phyloP scores from a whole-genome alignment of 768 basidiomycete genomes.

The Podaxis pistillaris region DNA sequence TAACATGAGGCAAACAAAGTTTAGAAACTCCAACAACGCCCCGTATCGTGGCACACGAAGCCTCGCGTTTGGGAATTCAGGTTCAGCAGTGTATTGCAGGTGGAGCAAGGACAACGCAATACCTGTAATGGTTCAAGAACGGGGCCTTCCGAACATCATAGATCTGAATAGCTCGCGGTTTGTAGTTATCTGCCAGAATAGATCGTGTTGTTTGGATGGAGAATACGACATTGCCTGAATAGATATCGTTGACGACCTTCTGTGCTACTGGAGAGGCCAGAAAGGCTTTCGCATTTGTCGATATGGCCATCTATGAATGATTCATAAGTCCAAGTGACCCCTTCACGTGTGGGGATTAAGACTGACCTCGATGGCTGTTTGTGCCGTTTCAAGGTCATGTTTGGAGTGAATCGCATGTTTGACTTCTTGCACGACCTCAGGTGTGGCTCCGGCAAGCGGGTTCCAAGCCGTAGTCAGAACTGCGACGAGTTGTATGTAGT shows the following conservation, averaged over 20 bases:
- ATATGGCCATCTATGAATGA: constrained; percentile 74
- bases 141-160: constrained; percentile 68
- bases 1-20: constrained; percentile 65
- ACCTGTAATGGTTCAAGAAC: constrained; percentile 85
- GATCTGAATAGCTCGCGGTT: constrained; percentile 67
- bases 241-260: constrained; percentile 84
- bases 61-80: constrained; percentile 30
- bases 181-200: constrained; percentile 89
- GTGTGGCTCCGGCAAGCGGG: constrained; percentile 75
- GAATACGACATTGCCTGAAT: constrained; percentile 75
- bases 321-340: not conserved
- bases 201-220: constrained; percentile 62
- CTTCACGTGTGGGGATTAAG: not conserved
- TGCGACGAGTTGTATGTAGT: constrained; percentile 73
- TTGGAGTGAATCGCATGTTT: constrained; percentile 53
- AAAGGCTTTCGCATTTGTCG: constrained; percentile 81
- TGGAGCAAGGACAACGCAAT: not conserved
- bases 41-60: constrained; percentile 83
- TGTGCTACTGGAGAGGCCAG: constrained; percentile 82
- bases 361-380: constrained; percentile 85
- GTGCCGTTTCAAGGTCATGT: constrained; percentile 62
- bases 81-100: constrained; percentile 3
- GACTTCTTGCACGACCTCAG: constrained; percentile 66
- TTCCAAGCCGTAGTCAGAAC: constrained; percentile 84
- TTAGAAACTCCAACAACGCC: constrained; percentile 74